These are phyloP conservation scores for Fusarium sp. DNA, from an alignment of 2,329 filamentous ascomycete genomes.

Conservation along the genomic window DNA sequence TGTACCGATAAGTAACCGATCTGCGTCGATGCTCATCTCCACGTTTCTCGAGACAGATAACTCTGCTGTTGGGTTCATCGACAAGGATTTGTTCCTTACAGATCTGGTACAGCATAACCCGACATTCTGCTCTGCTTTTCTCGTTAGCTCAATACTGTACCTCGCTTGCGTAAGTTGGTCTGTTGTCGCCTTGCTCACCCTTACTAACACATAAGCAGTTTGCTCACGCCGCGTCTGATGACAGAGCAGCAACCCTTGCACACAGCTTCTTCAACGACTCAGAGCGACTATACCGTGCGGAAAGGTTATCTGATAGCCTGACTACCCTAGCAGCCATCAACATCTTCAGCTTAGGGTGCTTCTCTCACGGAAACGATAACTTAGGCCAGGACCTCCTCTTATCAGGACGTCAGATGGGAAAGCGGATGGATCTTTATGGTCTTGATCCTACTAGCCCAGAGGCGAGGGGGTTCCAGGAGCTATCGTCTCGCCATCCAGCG, in stretches of 20 bases:
- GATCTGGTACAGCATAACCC: background rate
- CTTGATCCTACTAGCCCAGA: background rate
- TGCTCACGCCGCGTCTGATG: background rate
- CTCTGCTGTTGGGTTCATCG: background rate
- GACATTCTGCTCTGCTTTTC: background rate
- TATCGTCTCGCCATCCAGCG: fast-evolving
- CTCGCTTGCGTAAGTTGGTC: background rate
- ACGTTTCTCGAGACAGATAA: background rate
- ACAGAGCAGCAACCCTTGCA: background rate
- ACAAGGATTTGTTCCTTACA: background rate
- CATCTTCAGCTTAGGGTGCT: background rate
- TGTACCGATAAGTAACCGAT: background rate
- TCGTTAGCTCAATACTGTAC: background rate
- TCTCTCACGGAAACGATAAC: background rate
- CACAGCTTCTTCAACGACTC: background rate
- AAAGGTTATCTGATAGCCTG: background rate
- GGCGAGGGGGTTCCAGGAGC: background rate
- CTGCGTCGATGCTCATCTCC: background rate
- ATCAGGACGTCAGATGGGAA: background rate
- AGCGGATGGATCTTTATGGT: background rate
- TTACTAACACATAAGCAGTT: fast-evolving
- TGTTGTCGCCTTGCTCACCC: fast-evolving
- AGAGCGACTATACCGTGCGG: background rate
- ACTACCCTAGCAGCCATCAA: background rate
- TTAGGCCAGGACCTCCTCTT: background rate